Conservation (phyloP, 2,329 filamentous ascomycete species). For the Fusarium beomiforme region DNA sequence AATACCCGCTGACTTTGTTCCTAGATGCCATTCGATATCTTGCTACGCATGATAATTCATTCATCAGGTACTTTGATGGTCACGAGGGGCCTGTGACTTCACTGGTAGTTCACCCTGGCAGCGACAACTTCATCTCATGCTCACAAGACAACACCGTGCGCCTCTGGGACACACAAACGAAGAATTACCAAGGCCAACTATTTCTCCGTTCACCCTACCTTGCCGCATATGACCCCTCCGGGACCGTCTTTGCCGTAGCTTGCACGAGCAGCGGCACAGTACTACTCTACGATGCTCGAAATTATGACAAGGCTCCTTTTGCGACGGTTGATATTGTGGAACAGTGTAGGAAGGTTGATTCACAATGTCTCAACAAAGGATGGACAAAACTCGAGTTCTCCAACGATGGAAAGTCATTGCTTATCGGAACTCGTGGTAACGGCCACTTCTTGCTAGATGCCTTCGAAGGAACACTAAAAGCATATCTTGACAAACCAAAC, state of each 20-base stretch:
- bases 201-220: constrained; percentile 84
- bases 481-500: constrained; percentile 72
- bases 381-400: constrained; percentile 97
- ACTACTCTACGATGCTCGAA: constrained; percentile 90
- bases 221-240: constrained; percentile 90
- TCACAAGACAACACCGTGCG: constrained; percentile 90
- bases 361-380: constrained; percentile 69
- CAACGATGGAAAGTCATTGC: constrained; percentile 89
- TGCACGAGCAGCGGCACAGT: constrained; percentile 82
- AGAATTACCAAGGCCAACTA: constrained; percentile 81
- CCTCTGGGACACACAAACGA: constrained; percentile 87
- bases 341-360: constrained; percentile 57
- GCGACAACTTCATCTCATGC: constrained; percentile 92
- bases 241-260: constrained; percentile 88
- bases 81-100: constrained; percentile 87
- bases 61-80: constrained; percentile 94
- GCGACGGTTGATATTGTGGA: constrained; percentile 82
- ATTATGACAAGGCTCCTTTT: constrained; percentile 93
- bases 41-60: constrained; percentile 94
- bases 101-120: constrained; percentile 83
- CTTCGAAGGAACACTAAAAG: constrained; percentile 82
- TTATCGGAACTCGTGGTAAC: constrained; percentile 83
- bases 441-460: constrained; percentile 95
- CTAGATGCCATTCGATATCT: constrained; percentile 85
- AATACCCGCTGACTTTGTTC: neutral